Percentiles rank a stretch among this genome's conserved stretches.
phyloP scores from a whole-genome alignment of 345 rosid species.

The Bruguiera parviflora region DNA sequence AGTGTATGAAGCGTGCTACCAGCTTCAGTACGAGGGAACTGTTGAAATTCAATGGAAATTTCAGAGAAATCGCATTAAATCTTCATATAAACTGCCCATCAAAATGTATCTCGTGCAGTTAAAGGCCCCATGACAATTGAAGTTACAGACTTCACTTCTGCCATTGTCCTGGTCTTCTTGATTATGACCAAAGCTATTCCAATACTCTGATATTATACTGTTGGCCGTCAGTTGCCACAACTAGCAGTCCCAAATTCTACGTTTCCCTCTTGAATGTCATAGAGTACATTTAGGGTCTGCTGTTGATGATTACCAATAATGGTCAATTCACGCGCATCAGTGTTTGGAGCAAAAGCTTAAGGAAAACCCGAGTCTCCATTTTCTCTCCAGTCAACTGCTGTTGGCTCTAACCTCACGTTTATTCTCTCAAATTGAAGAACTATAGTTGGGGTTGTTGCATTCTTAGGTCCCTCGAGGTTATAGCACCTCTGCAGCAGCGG shows the following conservation, averaged over 20 bases:
- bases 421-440: constrained; percentile 22
- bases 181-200: constrained; percentile 45
- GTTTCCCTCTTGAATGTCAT: not conserved
- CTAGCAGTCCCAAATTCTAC: constrained; percentile 17
- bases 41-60: no score
- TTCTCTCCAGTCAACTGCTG: constrained; percentile 12
- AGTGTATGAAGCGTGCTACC: no score
- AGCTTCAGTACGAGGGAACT: no score
- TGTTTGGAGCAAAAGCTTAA: constrained; percentile 26
- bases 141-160: no score
- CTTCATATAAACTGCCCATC: no score
- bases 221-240: not conserved
- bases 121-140: no score
- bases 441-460: constrained; percentile 13
- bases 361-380: constrained; percentile 23
- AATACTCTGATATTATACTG: no score
- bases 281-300: constrained; percentile 10
- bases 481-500: constrained; percentile 19
- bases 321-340: not conserved
- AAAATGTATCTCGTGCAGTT: no score
- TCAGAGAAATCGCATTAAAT: no score
- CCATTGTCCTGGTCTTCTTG: no score
- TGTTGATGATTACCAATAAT: constrained; percentile 34
- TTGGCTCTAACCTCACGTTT: constrained; percentile 19
- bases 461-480: constrained; percentile 6